A percentile compares a stretch with the other conserved stretches of the same genome.
These are phyloP conservation scores for Penicillium sp. DNA, from an alignment of 2,329 filamentous ascomycete genomes.

Conservation along the genomic window DNA sequence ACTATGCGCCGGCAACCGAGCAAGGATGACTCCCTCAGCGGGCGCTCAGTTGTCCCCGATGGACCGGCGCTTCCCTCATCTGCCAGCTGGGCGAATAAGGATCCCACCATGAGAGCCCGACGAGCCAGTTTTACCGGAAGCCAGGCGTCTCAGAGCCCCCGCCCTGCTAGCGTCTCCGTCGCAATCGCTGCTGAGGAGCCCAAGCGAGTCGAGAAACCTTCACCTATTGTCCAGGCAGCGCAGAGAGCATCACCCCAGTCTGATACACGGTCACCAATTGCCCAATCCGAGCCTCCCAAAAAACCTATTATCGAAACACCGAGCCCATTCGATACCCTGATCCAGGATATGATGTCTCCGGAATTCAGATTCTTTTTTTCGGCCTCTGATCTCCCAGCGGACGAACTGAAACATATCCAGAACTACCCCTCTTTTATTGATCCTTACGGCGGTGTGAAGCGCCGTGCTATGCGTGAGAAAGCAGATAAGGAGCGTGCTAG, in stretches of 20 bases:
- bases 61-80: conserved; percentile 89
- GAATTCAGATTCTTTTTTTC: conserved; percentile 59
- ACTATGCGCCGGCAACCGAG: conserved; percentile 74
- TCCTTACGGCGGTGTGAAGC: conserved; percentile 75
- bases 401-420: conserved; percentile 54
- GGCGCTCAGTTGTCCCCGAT: conserved; percentile 65
- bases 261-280: conserved; percentile 19
- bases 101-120: conserved; percentile 66
- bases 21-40: conserved; percentile 66
- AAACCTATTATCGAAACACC: conserved; percentile 12
- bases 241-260: conserved; percentile 27
- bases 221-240: conserved; percentile 25
- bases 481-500: conserved; percentile 61
- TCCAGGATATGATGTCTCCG: conserved; percentile 50
- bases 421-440: conserved; percentile 80
- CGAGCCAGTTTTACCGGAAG: conserved; percentile 75
- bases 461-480: conserved; percentile 73
- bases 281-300: conserved; percentile 22
- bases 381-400: conserved; percentile 43
- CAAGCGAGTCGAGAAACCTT: conserved; percentile 36
- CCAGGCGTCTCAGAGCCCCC: conserved; percentile 78
- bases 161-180: conserved; percentile 53
- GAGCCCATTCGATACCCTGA: conserved; percentile 39
- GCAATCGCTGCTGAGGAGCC: conserved; percentile 37
- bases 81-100: conserved; percentile 83